These are phyloP conservation scores for Leptosphaerulina australis DNA, from an alignment of 2,329 filamentous ascomycete species.

Conservation along the genomic window DNA sequence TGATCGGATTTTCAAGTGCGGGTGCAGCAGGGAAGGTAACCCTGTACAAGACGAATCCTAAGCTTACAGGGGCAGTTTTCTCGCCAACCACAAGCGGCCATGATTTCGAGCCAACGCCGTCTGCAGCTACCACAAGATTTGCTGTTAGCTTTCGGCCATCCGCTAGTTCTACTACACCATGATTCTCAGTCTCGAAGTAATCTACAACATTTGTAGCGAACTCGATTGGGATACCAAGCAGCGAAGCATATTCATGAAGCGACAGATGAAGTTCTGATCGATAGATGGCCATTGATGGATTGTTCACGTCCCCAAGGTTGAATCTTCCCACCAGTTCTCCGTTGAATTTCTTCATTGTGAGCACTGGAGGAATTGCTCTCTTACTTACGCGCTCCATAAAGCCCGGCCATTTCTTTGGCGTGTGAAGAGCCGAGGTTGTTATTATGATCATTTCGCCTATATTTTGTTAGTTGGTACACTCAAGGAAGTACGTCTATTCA, in stretches of 20 bases:
- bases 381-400: not conserved
- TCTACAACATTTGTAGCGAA: not conserved
- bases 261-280: not conserved
- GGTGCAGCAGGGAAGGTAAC: too few species aligned
- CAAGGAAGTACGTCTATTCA: too few species aligned
- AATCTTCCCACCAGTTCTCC: not conserved
- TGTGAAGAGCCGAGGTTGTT: not conserved
- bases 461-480: not conserved
- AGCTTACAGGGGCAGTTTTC: not conserved
- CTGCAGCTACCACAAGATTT: slow-evolving; percentile 15
- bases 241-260: not conserved
- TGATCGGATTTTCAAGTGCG: too few species aligned
- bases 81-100: not conserved
- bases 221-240: not conserved
- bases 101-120: slow-evolving; percentile 12
- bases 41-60: not conserved
- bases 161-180: not conserved
- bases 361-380: not conserved
- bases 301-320: not conserved
- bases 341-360: not conserved
- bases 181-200: slow-evolving; percentile 6
- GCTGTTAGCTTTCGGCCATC: not conserved
- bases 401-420: not conserved
- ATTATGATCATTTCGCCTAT: not conserved
- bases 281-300: not conserved